These are phyloP conservation scores for Rhizodiscina lignyota DNA, from an alignment of 495 filamentous ascomycete genomes.

Conservation along the genomic window DNA sequence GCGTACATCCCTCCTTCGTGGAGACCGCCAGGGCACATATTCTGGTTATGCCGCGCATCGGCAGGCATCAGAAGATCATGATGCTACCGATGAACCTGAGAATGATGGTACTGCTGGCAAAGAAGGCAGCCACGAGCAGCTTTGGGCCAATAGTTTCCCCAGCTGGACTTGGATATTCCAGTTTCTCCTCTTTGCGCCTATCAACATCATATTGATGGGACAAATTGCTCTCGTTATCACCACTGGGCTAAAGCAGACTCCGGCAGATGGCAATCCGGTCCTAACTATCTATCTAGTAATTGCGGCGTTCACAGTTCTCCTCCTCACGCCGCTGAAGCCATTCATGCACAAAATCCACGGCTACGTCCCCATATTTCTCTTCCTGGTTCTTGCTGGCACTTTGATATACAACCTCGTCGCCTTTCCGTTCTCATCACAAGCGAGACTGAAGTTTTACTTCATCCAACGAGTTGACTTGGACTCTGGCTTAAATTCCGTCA, in stretches of 20 bases:
- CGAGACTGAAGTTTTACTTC: constrained; percentile 76
- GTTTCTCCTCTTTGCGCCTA: constrained; percentile 62
- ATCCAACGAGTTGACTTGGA: constrained; percentile 67
- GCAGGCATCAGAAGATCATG: constrained; percentile 21
- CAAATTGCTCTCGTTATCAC: constrained; percentile 61
- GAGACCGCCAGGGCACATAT: constrained; percentile 39
- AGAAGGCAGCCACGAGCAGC: constrained; percentile 31
- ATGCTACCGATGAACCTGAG: constrained; percentile 8
- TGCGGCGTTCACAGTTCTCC: constrained; percentile 45
- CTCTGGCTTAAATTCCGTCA: constrained; percentile 46
- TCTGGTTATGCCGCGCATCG: constrained; percentile 50
- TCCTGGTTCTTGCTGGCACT: constrained; percentile 58
- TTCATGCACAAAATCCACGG: constrained; percentile 77
- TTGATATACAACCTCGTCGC: constrained; percentile 74
- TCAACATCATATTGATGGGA: constrained; percentile 55
- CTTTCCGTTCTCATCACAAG: constrained; percentile 71
- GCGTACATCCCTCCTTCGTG: constrained; percentile 59
- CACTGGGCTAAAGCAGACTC: constrained; percentile 60
- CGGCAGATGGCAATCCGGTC: constrained; percentile 33
- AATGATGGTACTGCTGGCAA: constrained; percentile 15
- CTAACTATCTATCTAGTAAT: constrained; percentile 49
- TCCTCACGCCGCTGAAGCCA: constrained; percentile 64
- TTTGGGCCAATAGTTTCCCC: constrained; percentile 66
- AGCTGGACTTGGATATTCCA: constrained; percentile 76
- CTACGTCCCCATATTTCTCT: constrained; percentile 61